A percentile compares a stretch with the other conserved stretches of the same genome.
Evolutionary conservation across 371 early-diverging fungal species (phyloP).

Genomic region (Rhizopus arrhizus): DNA sequence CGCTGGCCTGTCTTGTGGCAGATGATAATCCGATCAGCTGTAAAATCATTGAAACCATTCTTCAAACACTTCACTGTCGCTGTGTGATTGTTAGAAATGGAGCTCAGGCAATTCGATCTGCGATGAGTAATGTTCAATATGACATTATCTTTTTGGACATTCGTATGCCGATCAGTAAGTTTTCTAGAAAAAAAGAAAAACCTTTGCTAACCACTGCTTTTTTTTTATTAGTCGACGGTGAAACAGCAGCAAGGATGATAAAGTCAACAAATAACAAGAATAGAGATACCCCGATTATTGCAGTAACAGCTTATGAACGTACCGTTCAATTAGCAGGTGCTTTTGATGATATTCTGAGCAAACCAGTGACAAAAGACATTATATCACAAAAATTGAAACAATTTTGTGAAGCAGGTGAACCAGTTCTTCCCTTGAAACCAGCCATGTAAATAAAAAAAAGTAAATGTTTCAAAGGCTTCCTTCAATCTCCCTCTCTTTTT

Average conservation of each 20-base stretch:
- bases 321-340: conserved; percentile 53
- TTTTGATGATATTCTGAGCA: conserved; percentile 75
- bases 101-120: conserved; percentile 86
- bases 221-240: conserved; percentile 75
- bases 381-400: conserved; percentile 23
- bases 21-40: conserved; percentile 91
- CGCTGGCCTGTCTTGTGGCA: conserved; percentile 70
- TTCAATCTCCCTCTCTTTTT: too few relatives aligned
- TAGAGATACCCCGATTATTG: conserved; percentile 72
- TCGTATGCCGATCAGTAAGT: conserved; percentile 89
- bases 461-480: too few relatives aligned
- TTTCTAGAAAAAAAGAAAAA: conserved; percentile 3
- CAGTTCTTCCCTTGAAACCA: too few relatives aligned
- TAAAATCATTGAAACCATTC: conserved; percentile 85
- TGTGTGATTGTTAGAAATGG: conserved; percentile 87
- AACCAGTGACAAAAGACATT: conserved; percentile 73
- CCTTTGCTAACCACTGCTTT: not conserved
- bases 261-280: conserved; percentile 88
- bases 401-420: not conserved
- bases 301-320: conserved; percentile 73
- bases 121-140: conserved; percentile 86
- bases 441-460: too few relatives aligned
- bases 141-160: conserved; percentile 93
- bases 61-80: conserved; percentile 71
- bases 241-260: conserved; percentile 91